phyloP scores from a whole-genome alignment of 768 basidiomycete genomes.

The Lentinula lateritia region DNA sequence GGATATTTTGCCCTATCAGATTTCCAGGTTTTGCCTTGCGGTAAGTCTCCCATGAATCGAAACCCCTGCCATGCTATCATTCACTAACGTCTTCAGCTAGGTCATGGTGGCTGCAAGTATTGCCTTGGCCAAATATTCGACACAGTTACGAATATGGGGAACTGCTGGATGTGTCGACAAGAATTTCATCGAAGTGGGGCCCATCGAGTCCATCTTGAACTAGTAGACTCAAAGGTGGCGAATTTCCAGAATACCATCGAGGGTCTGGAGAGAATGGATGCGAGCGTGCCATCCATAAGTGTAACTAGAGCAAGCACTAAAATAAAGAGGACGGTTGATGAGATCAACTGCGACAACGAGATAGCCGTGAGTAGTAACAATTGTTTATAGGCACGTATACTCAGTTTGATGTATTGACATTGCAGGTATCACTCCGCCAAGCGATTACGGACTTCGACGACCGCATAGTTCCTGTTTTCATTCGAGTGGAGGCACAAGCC shows the following conservation, averaged over 20 bases:
- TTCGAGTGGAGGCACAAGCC: background rate
- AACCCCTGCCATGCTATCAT: background rate
- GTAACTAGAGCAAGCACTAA: background rate
- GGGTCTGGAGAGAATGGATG: constrained; percentile 2
- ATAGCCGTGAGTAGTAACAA: background rate
- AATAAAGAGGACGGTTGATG: background rate
- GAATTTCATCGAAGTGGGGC: background rate
- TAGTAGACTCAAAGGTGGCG: constrained; percentile 1
- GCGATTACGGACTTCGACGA: background rate
- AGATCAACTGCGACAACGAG: background rate
- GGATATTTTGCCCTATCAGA: background rate
- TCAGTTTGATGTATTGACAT: background rate
- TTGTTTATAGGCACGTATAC: background rate
- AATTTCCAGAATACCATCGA: background rate
- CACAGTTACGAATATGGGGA: background rate
- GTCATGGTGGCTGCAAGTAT: background rate
- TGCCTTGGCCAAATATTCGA: background rate
- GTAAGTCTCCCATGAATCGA: background rate
- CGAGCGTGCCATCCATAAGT: background rate
- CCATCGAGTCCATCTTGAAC: background rate
- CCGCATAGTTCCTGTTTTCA: background rate
- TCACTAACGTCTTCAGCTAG: background rate
- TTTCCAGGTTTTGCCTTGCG: background rate
- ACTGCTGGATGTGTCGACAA: background rate
- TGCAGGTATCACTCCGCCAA: background rate